These are phyloP conservation scores for Rhododendron molle DNA, from an alignment of 148 eudicot genomes.

Conservation along the genomic window DNA sequence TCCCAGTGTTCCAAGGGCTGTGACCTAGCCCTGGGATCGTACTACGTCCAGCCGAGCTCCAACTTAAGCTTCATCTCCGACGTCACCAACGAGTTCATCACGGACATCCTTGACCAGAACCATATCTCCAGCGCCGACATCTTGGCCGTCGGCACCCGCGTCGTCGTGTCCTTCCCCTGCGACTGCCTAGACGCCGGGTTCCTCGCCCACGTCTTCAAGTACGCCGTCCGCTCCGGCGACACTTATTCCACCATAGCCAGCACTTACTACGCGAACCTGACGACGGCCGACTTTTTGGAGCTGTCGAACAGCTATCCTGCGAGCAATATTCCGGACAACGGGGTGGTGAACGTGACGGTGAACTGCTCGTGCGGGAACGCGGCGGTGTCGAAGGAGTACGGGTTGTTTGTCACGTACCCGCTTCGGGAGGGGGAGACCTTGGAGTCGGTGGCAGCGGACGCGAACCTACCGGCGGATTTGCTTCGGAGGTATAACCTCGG, in stretches of 20 bases:
- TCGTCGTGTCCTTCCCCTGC: constrained; percentile 61
- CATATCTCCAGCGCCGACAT: constrained; percentile 31
- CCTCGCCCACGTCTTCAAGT: constrained; percentile 48
- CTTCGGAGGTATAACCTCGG: constrained; percentile 57
- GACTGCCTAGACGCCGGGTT: constrained; percentile 44
- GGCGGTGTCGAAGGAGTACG: constrained; percentile 53
- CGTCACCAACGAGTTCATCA: not conserved
- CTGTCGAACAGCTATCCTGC: constrained; percentile 33
- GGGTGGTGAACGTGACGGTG: constrained; percentile 49
- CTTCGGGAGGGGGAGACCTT: constrained; percentile 44
- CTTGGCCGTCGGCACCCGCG: constrained; percentile 13
- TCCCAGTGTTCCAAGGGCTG: constrained; percentile 52
- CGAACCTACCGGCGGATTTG: constrained; percentile 39
- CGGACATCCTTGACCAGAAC: constrained; percentile 35
- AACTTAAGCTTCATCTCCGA: constrained; percentile 27
- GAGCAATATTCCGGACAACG: constrained; percentile 24
- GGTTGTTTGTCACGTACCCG: constrained; percentile 78
- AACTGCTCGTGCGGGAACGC: constrained; percentile 78
- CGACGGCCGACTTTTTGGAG: constrained; percentile 36
- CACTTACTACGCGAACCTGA: constrained; percentile 46
- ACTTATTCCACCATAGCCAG: constrained; percentile 41
- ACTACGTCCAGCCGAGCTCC: constrained; percentile 25
- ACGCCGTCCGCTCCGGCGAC: constrained; percentile 26
- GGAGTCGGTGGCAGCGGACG: constrained; percentile 27
- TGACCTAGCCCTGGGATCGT: constrained; percentile 60